Conservation (phyloP, 148 eudicot species). For the Vaccinium macrocarpon region DNA sequence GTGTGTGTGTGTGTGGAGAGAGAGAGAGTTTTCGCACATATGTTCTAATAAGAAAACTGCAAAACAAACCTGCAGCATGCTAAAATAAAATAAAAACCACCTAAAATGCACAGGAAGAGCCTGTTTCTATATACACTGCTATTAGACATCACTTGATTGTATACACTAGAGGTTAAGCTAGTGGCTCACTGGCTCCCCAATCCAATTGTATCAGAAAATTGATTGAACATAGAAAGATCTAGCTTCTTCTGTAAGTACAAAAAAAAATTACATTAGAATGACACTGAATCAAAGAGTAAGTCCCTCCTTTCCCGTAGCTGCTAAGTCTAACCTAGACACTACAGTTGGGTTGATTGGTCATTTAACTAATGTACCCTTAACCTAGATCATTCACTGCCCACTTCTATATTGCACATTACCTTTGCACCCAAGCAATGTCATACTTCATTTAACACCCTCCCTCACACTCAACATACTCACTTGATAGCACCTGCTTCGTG, state of each 20-base stretch:
- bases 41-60: neutral
- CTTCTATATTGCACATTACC: neutral
- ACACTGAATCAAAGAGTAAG: no score
- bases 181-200: neutral
- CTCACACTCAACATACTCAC: neutral
- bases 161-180: neutral
- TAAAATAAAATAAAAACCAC: neutral
- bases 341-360: neutral
- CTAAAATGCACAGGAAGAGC: neutral
- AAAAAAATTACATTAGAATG: neutral
- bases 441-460: neutral
- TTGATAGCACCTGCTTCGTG: neutral
- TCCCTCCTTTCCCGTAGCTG: neutral
- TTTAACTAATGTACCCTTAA: neutral
- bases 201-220: neutral
- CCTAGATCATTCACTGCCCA: neutral
- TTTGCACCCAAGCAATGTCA: neutral
- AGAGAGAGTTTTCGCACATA: neutral
- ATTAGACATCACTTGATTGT: neutral
- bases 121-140: neutral
- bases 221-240: neutral
- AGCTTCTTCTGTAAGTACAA: neutral
- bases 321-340: neutral
- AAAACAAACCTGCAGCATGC: neutral
- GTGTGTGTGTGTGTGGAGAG: neutral